These are phyloP conservation scores for Crithidia brevicula DNA, from an alignment of 208 protist species.

Conservation along the genomic window DNA sequence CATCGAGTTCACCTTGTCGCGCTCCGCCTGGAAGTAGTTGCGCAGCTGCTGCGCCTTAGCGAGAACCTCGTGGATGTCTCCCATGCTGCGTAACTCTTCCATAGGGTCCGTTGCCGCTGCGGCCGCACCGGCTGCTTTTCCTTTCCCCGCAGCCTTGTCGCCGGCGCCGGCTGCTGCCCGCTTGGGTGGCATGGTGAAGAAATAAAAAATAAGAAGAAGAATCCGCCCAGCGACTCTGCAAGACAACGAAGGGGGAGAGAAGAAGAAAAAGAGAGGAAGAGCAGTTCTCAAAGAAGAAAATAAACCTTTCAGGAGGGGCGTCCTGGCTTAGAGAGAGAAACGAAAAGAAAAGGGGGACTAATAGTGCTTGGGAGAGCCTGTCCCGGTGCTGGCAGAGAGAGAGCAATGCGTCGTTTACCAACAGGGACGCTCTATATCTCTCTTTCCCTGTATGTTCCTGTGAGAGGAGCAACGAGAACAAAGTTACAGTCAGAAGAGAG, in stretches of 20 bases:
- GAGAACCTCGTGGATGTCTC: slow-evolving; percentile 80
- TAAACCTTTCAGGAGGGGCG: no score
- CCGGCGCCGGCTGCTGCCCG: slow-evolving; percentile 15
- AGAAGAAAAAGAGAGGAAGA: slow-evolving; percentile 2
- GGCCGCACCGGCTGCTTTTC: slow-evolving; percentile 34
- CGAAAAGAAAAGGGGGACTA: no score
- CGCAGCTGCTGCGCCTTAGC: slow-evolving; percentile 91
- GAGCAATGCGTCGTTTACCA: no score
- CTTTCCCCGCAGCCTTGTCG: slow-evolving; percentile 24
- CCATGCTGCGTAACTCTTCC: slow-evolving; percentile 47
- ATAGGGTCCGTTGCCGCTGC: slow-evolving; percentile 34
- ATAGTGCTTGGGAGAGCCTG: no score
- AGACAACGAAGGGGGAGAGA: slow-evolving; percentile 8
- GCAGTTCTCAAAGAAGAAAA: no score
- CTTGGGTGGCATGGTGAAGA: slow-evolving; percentile 43
- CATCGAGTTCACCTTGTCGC: slow-evolving; percentile 94
- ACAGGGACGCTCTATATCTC: no score
- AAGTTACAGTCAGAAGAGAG: no score
- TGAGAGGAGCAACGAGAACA: no score
- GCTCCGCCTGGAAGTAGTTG: slow-evolving; percentile 97
- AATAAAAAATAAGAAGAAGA: slow-evolving; percentile 2
- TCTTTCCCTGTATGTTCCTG: no score
- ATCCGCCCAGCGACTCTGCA: no score
- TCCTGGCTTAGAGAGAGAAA: no score
- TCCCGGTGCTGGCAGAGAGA: no score